Percentiles rank a stretch among this genome's conserved stretches.
phyloP scores from a whole-genome alignment of 305 asterid genomes.

The Fraxinus latifolia region DNA sequence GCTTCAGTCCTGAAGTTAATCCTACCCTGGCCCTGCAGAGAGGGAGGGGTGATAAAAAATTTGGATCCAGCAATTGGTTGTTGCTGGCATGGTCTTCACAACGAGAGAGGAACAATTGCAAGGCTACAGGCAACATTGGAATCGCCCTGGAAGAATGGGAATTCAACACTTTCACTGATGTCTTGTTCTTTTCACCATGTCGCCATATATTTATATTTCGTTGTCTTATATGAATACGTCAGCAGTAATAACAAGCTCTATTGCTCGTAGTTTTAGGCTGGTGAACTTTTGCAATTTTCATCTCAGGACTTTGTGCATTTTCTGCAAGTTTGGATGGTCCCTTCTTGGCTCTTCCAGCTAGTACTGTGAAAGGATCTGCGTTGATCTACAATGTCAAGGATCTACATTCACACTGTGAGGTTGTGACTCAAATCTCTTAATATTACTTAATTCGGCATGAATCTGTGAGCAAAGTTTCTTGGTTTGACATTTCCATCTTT shows the following conservation, averaged over 20 bases:
- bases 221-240: slow-evolving; percentile 1
- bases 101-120: background rate
- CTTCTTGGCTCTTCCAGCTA: slow-evolving; percentile 90
- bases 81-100: slow-evolving; percentile 1
- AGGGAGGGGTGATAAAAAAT: background rate
- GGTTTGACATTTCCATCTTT: slow-evolving; percentile 4
- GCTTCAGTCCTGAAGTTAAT: background rate
- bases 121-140: background rate
- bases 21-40: slow-evolving; percentile 6
- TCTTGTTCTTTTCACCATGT: background rate
- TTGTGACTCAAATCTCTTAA: slow-evolving; percentile 30
- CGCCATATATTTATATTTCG: background rate
- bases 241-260: slow-evolving; percentile 6
- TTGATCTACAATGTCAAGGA: slow-evolving; percentile 75
- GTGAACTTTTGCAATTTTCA: slow-evolving; percentile 19
- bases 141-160: background rate
- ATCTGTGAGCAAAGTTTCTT: slow-evolving; percentile 12
- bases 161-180: background rate
- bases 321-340: slow-evolving; percentile 66
- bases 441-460: slow-evolving; percentile 6
- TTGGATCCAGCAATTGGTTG: slow-evolving; percentile 8
- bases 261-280: slow-evolving; percentile 5
- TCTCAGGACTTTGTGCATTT: slow-evolving; percentile 87
- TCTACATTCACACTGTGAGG: slow-evolving; percentile 87
- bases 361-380: slow-evolving; percentile 71